Percentiles rank a stretch among this genome's conserved stretches.
Evolutionary conservation across 2,329 filamentous ascomycete species (phyloP).

Genomic region (Alternaria arbusti): DNA sequence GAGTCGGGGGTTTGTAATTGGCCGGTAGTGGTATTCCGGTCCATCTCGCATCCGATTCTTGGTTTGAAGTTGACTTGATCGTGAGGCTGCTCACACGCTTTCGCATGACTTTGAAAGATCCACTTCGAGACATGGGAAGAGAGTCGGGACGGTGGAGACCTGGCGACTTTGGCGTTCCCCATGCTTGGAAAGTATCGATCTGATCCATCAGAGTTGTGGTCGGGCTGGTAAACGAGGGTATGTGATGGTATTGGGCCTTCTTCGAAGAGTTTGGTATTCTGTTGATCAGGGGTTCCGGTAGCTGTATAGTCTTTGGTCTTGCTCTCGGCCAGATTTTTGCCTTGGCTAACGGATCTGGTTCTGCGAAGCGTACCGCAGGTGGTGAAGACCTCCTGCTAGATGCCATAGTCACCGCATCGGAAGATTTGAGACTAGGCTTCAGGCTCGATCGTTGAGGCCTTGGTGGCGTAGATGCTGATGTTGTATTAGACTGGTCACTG

Average conservation of each 20-base stretch:
- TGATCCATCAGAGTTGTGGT: constrained; percentile 8
- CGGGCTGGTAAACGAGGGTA: constrained; percentile 6
- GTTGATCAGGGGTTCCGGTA: constrained; percentile 6
- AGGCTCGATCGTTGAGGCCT: constrained; percentile 22
- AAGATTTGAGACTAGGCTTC: constrained; percentile 31
- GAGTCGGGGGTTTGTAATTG: constrained; percentile 19
- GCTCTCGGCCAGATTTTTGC: constrained; percentile 5
- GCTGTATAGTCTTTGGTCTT: constrained; percentile 4
- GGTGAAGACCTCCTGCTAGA: constrained; percentile 23
- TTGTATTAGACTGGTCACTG: constrained; percentile 24
- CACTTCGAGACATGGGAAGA: constrained; percentile 8
- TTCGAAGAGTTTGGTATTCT: constrained; percentile 11
- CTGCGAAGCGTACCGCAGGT: constrained; percentile 32
- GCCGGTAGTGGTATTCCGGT: constrained; percentile 22
- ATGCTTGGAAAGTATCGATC: constrained; percentile 4
- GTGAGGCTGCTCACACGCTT: constrained; percentile 11
- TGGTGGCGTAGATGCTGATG: constrained; percentile 18
- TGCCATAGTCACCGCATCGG: constrained; percentile 17
- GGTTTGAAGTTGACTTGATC: constrained; percentile 16
- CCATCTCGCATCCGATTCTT: constrained; percentile 20
- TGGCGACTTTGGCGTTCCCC: constrained; percentile 12
- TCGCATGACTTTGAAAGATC: constrained; percentile 4
- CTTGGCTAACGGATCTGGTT: constrained; percentile 22
- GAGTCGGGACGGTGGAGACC: constrained; percentile 2
- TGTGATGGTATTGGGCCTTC: constrained; percentile 9